phyloP scores from a whole-genome alignment of 2,329 filamentous ascomycete genomes.

The Tympanopsis confertula region DNA sequence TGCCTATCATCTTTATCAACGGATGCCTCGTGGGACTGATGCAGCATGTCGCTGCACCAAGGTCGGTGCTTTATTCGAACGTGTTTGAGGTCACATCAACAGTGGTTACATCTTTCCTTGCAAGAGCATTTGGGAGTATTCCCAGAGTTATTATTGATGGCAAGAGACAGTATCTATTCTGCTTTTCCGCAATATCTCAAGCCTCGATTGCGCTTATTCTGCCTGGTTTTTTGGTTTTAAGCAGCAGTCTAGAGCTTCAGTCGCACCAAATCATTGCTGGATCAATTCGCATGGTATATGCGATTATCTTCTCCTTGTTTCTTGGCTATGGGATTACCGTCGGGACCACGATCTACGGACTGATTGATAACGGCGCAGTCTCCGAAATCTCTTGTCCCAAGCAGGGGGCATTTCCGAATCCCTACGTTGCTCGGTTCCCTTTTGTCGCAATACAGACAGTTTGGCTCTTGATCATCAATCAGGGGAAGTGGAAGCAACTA shows the following conservation, averaged over 20 bases:
- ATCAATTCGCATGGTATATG: conserved; percentile 38
- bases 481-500: conserved; percentile 68
- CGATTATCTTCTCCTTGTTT: conserved; percentile 38
- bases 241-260: conserved; percentile 37
- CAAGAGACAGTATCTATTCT: conserved; percentile 36
- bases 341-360: conserved; percentile 38
- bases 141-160: conserved; percentile 18
- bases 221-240: conserved; percentile 48
- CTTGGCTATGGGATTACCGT: conserved; percentile 40
- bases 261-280: conserved; percentile 36
- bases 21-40: conserved; percentile 64
- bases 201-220: conserved; percentile 65
- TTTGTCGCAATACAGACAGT: conserved; percentile 60
- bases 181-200: conserved; percentile 61
- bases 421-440: conserved; percentile 27
- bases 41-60: conserved; percentile 64
- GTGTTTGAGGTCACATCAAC: conserved; percentile 41
- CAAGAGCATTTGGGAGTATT: conserved; percentile 60
- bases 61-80: conserved; percentile 56
- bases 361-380: conserved; percentile 30
- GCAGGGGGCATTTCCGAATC: conserved; percentile 32
- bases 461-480: conserved; percentile 66
- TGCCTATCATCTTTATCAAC: conserved; percentile 66
- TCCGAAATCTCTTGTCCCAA: conserved; percentile 26
- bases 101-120: conserved; percentile 56